These are phyloP conservation scores for Epichloe festucae DNA, from an alignment of 2,329 filamentous ascomycete genomes.

Conservation along the genomic window DNA sequence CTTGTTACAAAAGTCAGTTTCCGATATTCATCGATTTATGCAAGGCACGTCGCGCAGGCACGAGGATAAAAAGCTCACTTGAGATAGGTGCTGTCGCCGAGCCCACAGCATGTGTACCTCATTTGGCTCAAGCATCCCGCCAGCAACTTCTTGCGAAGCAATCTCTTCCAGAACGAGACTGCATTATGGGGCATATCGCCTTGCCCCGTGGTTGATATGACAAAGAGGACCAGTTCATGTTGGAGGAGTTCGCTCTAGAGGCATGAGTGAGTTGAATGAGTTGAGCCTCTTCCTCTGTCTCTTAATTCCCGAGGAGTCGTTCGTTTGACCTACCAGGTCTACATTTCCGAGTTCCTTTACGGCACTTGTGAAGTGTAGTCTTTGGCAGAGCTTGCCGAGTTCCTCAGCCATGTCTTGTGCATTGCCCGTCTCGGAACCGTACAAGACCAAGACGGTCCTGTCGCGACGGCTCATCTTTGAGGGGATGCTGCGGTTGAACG, in stretches of 20 bases:
- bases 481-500: not conserved
- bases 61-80: slow-evolving; percentile 42
- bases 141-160: slow-evolving; percentile 67
- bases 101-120: slow-evolving; percentile 73
- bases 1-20: slow-evolving; percentile 26
- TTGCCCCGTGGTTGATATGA: slow-evolving; percentile 86
- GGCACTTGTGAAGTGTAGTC: slow-evolving; percentile 64
- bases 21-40: not conserved
- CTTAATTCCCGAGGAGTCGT: not conserved
- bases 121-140: slow-evolving; percentile 54
- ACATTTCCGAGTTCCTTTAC: slow-evolving; percentile 68
- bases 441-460: slow-evolving; percentile 56
- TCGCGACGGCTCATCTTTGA: slow-evolving; percentile 15
- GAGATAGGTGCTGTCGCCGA: slow-evolving; percentile 89
- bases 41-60: not conserved
- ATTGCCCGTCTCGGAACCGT: slow-evolving; percentile 92
- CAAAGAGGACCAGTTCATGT: slow-evolving; percentile 56
- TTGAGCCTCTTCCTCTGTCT: not conserved
- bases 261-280: not conserved
- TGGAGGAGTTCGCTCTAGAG: slow-evolving; percentile 36
- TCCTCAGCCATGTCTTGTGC: slow-evolving; percentile 85
- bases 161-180: slow-evolving; percentile 67
- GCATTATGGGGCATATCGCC: slow-evolving; percentile 85
- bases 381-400: slow-evolving; percentile 58
- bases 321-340: slow-evolving; percentile 48